These are phyloP conservation scores for Lachancea cidri DNA, from an alignment of 805 yeast genomes.

Conservation along the genomic window DNA sequence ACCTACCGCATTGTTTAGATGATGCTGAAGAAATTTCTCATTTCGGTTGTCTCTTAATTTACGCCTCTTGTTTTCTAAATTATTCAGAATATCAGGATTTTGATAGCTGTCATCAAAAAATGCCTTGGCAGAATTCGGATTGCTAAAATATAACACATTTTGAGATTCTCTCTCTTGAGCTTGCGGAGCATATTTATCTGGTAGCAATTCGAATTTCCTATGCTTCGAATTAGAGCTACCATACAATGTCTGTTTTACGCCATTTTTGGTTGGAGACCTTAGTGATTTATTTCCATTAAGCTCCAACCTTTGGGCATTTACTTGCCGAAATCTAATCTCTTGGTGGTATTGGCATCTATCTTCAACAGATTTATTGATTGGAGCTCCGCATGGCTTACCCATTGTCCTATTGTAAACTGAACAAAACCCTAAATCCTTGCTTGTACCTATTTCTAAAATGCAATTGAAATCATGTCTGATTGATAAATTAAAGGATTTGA, in stretches of 20 bases:
- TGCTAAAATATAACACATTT: slow-evolving; percentile 35
- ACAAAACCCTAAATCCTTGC: slow-evolving; percentile 67
- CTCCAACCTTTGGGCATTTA: slow-evolving; percentile 68
- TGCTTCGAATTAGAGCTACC: slow-evolving; percentile 31
- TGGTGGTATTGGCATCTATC: slow-evolving; percentile 69
- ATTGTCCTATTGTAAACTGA: slow-evolving; percentile 40
- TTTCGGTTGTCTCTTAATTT: slow-evolving; percentile 36
- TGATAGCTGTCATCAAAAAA: slow-evolving; percentile 47
- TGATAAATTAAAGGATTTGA: slow-evolving; percentile 48
- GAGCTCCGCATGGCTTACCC: slow-evolving; percentile 51
- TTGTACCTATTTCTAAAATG: slow-evolving; percentile 68
- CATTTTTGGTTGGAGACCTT: slow-evolving; percentile 50
- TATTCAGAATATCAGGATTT: slow-evolving; percentile 42
- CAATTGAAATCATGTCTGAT: slow-evolving; percentile 46
- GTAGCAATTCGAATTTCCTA: slow-evolving; percentile 9
- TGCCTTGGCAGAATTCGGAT: slow-evolving; percentile 41
- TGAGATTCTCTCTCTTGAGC: slow-evolving; percentile 9
- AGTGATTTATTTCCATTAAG: slow-evolving; percentile 55
- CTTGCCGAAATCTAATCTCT: slow-evolving; percentile 48
- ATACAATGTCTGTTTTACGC: slow-evolving; percentile 39
- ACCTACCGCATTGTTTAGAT: slow-evolving; percentile 20
- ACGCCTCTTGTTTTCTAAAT: slow-evolving; percentile 36
- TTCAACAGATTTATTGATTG: slow-evolving; percentile 50
- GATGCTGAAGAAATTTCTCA: slow-evolving; percentile 27
- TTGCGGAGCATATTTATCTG: slow-evolving; percentile 7